phyloP scores from a whole-genome alignment of 176 grass and related monocot genomes.

The Raddia guianensis region DNA sequence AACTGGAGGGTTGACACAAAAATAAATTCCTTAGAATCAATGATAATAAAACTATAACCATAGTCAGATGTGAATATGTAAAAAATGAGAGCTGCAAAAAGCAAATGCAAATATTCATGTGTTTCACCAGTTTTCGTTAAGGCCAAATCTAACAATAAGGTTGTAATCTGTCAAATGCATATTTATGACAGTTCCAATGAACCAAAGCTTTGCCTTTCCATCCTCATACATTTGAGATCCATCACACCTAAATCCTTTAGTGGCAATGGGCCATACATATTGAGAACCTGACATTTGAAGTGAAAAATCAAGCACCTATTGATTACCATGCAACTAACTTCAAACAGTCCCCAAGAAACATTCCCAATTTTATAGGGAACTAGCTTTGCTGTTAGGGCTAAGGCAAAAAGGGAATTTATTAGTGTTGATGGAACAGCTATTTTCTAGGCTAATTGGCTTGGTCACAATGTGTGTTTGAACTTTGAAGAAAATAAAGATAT shows the following conservation, averaged over 20 bases:
- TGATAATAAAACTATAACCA: constrained; percentile 9
- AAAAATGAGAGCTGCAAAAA: constrained; percentile 3
- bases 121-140: constrained; percentile 14
- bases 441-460: no score
- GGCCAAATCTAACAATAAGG: neutral
- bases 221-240: constrained; percentile 1
- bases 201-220: neutral
- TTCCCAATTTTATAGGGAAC: no score
- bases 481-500: no score
- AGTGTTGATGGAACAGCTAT: no score
- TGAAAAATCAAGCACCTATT: constrained; percentile 3
- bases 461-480: no score
- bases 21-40: constrained; percentile 34
- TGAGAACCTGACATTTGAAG: constrained; percentile 13
- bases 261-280: neutral
- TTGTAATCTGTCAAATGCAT: neutral
- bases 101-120: neutral
- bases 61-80: neutral
- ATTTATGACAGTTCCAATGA: neutral
- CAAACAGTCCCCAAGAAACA: neutral
- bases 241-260: constrained; percentile 14
- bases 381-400: no score
- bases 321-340: neutral
- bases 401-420: no score
- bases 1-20: constrained; percentile 48